Base-by-base conservation (phyloP, 768 basidiomycete species). In the Trametes meyenii region DNA sequence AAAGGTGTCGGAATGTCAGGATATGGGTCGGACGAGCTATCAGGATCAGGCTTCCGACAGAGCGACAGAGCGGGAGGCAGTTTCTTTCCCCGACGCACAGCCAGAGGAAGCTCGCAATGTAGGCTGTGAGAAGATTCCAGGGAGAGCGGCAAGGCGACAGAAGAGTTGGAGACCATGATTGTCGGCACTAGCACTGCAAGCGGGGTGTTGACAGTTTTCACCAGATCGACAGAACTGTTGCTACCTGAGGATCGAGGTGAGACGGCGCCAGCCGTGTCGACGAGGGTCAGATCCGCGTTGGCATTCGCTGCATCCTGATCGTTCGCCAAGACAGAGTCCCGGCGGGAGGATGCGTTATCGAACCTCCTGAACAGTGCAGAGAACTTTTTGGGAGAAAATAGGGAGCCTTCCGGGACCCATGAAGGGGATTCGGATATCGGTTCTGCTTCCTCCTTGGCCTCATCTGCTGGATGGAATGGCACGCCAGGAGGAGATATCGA, bases 1-100 rank as follows among this genome's bases (percentile, higher is more conserved):
- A 80, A 81, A 7, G 79, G 75, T 16, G 75, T 77, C 6, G 79
- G 79, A 14, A 81, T 76, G 53, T 74, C 74, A 21, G 79, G 79
- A 57, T 80, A 81, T 7, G 66, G 54, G 42, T 67, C 70, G 19
- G 11, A 53, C 71, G 33, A 62, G 62, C 66, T 16, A 16, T 17
- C 11, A 23, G 17, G 42, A 26, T 5, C n/a, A 7, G 17, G 13
- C n/a, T 38, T 51, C 16, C 40, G 45, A 46, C 61, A 48, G 57
- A 74, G 58, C 64, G 58, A 56, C 56, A 75, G 73, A 40, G 79
- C 62, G 19, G 65, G 50, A 21, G 71, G 75, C 3, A 73, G 60
- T 38, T 72, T 69, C 67, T 72, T 71, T 44, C 79, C 79, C 36
- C 79, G 74, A 16, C 77, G 79, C 42, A 74, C 60, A 23, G 79